Base-by-base conservation (phyloP, 345 rosid species). In the Syzygium aromaticum region DNA sequence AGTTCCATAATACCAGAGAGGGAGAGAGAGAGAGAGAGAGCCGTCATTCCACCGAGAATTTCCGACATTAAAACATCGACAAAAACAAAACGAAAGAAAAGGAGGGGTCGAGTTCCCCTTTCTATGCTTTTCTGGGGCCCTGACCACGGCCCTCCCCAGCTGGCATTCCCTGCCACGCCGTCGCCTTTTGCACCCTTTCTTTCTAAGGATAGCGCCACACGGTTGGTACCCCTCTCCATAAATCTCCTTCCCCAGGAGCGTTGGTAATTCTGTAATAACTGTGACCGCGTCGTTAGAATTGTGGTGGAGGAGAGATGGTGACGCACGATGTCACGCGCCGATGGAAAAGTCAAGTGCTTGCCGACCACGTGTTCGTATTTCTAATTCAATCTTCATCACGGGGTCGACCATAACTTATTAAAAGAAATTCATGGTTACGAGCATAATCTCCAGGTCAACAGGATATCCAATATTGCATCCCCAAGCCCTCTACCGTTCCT, bases 131-230 rank as follows among this genome's bases (percentile, higher is more conserved):
- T 0, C 11, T 12, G 30, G 30, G 19, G 38, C 30, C 73, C 73
- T 33, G 28, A n/a, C 38, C 17, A 61, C 38, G n/a, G 28, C 19
- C 61, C 53, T 43, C 46, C 84, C 88, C 77, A 87, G 73, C 85
- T 82, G 85, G 77, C 85, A 40, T n/a, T 59, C 87, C 43, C 87
- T 80, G 86, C 87, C 89, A 88, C 67, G 87, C 87, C 88, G 88
- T 78, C 85, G 61, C 25, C 54, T 84, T 56, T 4, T 46, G 43
- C 23, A 16, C 12, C 59, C 87, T 51, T 7, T 63, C 54, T n/a
- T 5, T 5, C 17, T 2, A 25, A 11, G 5, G 30, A 52, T 12
- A 51, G 33, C 9, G 85, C 84, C 84, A 3, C 77, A 14, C 19
- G 28, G 38, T 28, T 28, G 77, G 38, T 33, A 28, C 8, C 78